Evolutionary conservation across 495 filamentous ascomycete genomes (phyloP), one percentile per base, ranked within the genome.

Genomic region (Hyaloscypha bicolor): DNA sequence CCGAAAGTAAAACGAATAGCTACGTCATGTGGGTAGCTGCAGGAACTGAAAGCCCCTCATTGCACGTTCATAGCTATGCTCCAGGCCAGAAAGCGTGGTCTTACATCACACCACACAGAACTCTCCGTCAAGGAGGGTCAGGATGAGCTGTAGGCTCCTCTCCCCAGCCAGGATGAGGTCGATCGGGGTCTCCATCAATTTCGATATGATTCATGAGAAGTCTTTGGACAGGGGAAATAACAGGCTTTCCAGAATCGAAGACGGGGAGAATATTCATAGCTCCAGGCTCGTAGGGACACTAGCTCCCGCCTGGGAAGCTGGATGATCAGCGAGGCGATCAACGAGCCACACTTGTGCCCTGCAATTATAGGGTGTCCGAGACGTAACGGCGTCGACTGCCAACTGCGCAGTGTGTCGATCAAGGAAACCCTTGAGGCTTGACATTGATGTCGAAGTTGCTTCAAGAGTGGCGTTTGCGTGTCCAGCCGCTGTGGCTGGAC

Each of bases 11-110:
- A 42, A 3, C 2, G 16, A 22, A 63, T 29, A 30, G 16, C 31
- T 29, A 65, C 63, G 63, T 65, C 63, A 65, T 65, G 55, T 58
- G 53, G 33, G 30, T 31, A 59, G 55, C 63, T 65, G 63, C 63
- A 65, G 63, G 63, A 42, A 65, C 63, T 33, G 30, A n/a, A 51
- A 48, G 21, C 21, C 39, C 60, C 39, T 30, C 53, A 19, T 6
- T 8, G 6, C 8, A 48, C 39, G 37, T n/a, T n/a, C n/a, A 51
- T 35, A 62, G 60, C 60, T 51, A 42, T 62, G 37, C n/a, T 51
- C 39, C 60, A 45, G 56, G 56, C 30, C 19, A 62, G 30, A 19
- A 60, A 19, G 30, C 22, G 57, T 16, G 60, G 16, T 45, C 39
- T 63, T 63, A 63, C 60, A 63, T 63, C 60, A 63, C 45, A 29